These are phyloP conservation scores for Nepenthes gracilis DNA, from an alignment of 148 eudicot genomes.

Conservation along the genomic window DNA sequence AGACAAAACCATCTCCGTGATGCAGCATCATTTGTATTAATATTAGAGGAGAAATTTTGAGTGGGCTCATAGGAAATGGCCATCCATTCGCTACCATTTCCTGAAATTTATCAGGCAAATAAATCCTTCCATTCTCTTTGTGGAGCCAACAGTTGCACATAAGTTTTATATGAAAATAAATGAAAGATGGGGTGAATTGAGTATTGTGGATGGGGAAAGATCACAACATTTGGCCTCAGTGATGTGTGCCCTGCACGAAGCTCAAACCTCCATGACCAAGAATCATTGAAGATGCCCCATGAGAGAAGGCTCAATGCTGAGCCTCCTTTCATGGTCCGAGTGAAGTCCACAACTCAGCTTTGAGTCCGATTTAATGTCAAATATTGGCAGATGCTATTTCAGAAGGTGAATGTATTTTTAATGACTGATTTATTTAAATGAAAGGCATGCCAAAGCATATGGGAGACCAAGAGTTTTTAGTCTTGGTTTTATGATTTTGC, in stretches of 20 bases:
- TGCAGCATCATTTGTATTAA: too few relatives aligned
- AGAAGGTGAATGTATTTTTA: conserved; percentile 96
- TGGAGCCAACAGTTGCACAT: neutral
- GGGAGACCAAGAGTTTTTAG: conserved; percentile 89
- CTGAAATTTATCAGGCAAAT: too few relatives aligned
- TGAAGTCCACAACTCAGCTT: conserved; percentile 85
- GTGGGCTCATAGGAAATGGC: too few relatives aligned
- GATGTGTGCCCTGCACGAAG: conserved; percentile 80
- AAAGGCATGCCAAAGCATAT: conserved; percentile 88
- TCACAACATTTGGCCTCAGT: conserved; percentile 87
- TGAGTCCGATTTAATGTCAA: too few relatives aligned
- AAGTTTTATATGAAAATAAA: neutral
- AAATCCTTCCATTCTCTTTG: too few relatives aligned
- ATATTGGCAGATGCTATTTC: conserved; percentile 88
- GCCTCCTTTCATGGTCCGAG: conserved; percentile 77
- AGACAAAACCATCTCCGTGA: too few relatives aligned
- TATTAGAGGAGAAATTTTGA: too few relatives aligned
- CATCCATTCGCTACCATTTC: too few relatives aligned
- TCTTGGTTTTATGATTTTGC: conserved; percentile 87
- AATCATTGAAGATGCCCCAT: conserved; percentile 73
- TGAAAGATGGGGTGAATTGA: conserved; percentile 36
- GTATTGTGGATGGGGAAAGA: conserved; percentile 58
- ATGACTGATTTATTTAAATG: conserved; percentile 84
- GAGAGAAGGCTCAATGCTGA: conserved; percentile 60
- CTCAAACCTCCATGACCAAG: conserved; percentile 95